These are phyloP conservation scores for Phyllosticta capitalensis DNA, from an alignment of 2,329 filamentous ascomycete genomes.

Conservation along the genomic window DNA sequence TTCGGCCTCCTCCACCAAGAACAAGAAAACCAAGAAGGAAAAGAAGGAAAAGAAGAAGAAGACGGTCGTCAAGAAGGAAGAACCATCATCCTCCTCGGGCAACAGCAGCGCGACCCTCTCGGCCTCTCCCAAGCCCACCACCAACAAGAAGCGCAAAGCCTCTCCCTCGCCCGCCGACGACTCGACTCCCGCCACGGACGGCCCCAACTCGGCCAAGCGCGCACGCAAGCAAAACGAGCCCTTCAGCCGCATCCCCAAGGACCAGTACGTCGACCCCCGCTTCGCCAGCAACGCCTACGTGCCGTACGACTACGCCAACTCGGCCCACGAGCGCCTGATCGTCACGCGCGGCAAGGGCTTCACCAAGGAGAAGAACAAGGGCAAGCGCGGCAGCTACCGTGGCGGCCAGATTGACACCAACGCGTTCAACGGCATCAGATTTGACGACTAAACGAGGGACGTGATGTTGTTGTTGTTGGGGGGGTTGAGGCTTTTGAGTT, in stretches of 20 bases:
- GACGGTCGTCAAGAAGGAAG: slow-evolving; percentile 1
- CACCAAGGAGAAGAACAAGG: slow-evolving; percentile 99
- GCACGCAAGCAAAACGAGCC: slow-evolving; percentile 50
- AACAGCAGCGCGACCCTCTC: slow-evolving; percentile 33
- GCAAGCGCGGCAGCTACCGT: slow-evolving; percentile 69
- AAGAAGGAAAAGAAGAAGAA: slow-evolving; percentile 2
- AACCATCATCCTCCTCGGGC: slow-evolving; percentile 14
- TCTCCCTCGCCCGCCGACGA: slow-evolving; percentile 17
- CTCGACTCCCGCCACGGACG: slow-evolving; percentile 14
- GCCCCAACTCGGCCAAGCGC: slow-evolving; percentile 19
- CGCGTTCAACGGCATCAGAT: slow-evolving; percentile 81
- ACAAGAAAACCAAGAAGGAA: not conserved
- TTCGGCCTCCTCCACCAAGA: slow-evolving; percentile 1
- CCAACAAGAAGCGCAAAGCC: slow-evolving; percentile 34
- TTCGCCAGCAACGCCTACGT: slow-evolving; percentile 74
- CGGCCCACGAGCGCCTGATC: slow-evolving; percentile 78
- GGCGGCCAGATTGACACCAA: slow-evolving; percentile 80
- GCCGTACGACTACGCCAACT: slow-evolving; percentile 78
- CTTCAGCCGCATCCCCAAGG: slow-evolving; percentile 68
- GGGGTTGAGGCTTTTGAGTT: not conserved
- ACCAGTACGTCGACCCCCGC: slow-evolving; percentile 56
- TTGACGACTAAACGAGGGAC: slow-evolving; percentile 57
- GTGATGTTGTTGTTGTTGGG: not conserved
- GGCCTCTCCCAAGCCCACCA: slow-evolving; percentile 19
- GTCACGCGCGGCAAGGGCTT: slow-evolving; percentile 94